Conservation (phyloP, 2,329 filamentous ascomycete genomes). For the Pseudogymnoascus sp. region DNA sequence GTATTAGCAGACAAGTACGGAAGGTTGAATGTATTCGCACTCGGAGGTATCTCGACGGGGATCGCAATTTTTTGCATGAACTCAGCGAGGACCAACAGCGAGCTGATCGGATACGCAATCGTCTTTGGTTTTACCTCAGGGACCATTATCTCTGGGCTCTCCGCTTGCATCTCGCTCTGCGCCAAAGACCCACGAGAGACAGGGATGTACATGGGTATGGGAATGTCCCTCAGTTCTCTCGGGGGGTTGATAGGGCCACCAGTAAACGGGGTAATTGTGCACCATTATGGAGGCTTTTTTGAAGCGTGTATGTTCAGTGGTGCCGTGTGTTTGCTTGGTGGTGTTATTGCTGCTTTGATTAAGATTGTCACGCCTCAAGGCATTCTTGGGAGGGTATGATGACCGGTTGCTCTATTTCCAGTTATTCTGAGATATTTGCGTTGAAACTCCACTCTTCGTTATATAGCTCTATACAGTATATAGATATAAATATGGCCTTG, state of each 20-base stretch:
- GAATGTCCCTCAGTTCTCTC: conserved; percentile 35
- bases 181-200: conserved; percentile 42
- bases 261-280: conserved; percentile 37
- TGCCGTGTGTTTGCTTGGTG: conserved; percentile 29
- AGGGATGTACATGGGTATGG: conserved; percentile 49
- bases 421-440: not conserved
- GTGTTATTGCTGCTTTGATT: conserved; percentile 27
- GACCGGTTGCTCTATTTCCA: not conserved
- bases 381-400: conserved; percentile 29
- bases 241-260: conserved; percentile 41
- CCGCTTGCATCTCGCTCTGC: conserved; percentile 35
- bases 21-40: conserved; percentile 38
- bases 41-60: conserved; percentile 18
- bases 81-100: conserved; percentile 40
- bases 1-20: conserved; percentile 43
- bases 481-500: too few species aligned
- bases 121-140: conserved; percentile 77
- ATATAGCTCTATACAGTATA: not conserved
- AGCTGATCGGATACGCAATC: conserved; percentile 63
- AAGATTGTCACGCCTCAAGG: conserved; percentile 33
- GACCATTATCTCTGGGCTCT: conserved; percentile 58
- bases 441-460: not conserved
- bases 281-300: conserved; percentile 32
- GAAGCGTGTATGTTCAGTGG: conserved; percentile 31
- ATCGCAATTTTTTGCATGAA: conserved; percentile 33